Conservation (phyloP, 106 monocot species). For the Apostasia shenzhenica region DNA sequence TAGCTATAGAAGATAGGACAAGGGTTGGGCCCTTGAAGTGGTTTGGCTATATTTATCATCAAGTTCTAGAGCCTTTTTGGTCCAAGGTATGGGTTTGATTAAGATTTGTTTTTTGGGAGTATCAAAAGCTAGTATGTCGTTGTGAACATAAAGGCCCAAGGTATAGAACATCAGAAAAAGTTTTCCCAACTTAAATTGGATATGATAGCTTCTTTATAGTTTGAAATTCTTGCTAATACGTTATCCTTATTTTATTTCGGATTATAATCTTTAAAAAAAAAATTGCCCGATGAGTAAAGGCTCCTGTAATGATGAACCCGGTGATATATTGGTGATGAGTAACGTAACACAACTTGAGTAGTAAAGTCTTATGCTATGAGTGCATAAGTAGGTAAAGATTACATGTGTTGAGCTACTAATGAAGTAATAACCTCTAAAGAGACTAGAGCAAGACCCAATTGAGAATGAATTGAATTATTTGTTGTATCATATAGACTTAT, state of each 20-base stretch:
- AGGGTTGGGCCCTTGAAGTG: too few relatives aligned
- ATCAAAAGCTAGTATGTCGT: conserved; percentile 6
- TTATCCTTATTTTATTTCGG: not conserved
- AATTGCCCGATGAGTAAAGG: too few relatives aligned
- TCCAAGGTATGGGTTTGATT: not conserved
- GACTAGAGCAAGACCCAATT: not conserved
- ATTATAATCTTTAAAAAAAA: not conserved
- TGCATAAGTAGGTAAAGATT: not conserved
- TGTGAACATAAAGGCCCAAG: conserved; percentile 9
- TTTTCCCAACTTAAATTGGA: not conserved
- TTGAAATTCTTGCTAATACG: not conserved
- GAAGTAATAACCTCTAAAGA: conserved; percentile 2
- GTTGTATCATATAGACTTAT: not conserved
- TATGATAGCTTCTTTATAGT: not conserved
- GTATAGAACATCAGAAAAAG: conserved; percentile 8
- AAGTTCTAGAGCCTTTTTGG: too few relatives aligned
- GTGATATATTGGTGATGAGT: not conserved
- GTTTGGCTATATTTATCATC: too few relatives aligned
- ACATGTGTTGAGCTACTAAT: not conserved
- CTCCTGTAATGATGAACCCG: too few relatives aligned
- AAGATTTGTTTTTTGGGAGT: conserved; percentile 3
- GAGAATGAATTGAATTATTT: not conserved
- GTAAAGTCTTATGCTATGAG: not conserved
- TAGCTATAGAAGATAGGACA: too few relatives aligned
- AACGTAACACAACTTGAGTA: not conserved